These are phyloP conservation scores for Acanthamoeba lenticulata DNA, from an alignment of 208 protist species.

Conservation along the genomic window DNA sequence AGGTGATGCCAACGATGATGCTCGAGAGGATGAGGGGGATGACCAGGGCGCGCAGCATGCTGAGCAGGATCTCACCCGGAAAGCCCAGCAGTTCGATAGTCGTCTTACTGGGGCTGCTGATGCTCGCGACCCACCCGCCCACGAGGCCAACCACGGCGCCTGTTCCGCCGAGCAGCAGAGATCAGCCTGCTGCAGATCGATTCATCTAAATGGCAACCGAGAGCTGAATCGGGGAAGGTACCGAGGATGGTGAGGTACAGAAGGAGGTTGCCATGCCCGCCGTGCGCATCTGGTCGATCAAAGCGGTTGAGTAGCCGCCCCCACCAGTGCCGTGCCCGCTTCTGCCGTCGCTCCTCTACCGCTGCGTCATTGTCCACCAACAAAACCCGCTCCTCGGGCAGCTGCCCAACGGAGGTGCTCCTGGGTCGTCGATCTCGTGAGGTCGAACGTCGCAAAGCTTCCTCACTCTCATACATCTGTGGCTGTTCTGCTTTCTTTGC, in stretches of 20 bases:
- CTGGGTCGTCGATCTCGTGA: background rate
- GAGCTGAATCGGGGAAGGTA: background rate
- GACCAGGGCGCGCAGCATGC: constrained; percentile 56
- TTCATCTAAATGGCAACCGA: background rate
- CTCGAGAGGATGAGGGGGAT: constrained; percentile 60
- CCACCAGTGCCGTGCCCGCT: background rate
- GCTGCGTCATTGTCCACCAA: no score
- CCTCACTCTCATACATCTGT: background rate
- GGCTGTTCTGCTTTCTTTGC: background rate
- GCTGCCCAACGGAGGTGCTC: constrained; percentile 12
- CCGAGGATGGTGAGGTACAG: constrained; percentile 52
- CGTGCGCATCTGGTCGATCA: background rate
- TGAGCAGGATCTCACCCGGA: constrained; percentile 60
- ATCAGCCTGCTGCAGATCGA: no score
- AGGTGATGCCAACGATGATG: constrained; percentile 65
- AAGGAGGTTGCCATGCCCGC: background rate
- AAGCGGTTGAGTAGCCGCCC: background rate
- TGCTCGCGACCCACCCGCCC: background rate
- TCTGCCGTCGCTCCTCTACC: constrained; percentile 9
- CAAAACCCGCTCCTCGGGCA: background rate
- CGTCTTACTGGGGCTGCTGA: background rate
- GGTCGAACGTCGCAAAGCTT: background rate
- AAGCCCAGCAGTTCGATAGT: constrained; percentile 57
- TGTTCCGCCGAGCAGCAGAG: background rate
- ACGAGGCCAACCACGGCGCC: background rate